Base-by-base conservation (phyloP, 192 early-diverging fungal genomes). In the Backusella macrospora region DNA sequence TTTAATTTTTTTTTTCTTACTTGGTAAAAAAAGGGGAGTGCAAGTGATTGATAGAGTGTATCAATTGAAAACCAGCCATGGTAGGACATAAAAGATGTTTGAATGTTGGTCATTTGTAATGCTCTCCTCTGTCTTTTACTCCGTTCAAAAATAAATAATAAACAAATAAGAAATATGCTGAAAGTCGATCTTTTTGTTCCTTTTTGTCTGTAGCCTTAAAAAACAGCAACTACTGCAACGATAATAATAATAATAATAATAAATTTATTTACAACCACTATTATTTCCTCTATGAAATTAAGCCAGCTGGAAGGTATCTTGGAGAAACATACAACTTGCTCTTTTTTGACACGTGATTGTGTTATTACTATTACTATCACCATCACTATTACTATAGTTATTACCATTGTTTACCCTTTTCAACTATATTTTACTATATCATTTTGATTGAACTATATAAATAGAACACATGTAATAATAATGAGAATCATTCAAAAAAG, bases 71-170 rank as follows among this genome's bases (percentile, higher is more conserved):
- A 55, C 52, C 52, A 59, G 52, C 52, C 52, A 59, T 26, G 52
- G 52, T 59, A 59, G 52, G 52, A 59, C 52, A 59, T 59, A 23
- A 13, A 59, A 59, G 52, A 23, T 59, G 52, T 59, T 59, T 59
- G 52, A 26, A 59, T 59, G 52, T 23, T 59, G 52, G 52, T 59
- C 26, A 59, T 59, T 59, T 59, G 52, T 59, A 59, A 59, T 59
- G 52, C 12, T 59, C 26, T 18, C 21, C 52, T 59, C 52, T 59
- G 52, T 23, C 52, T 26, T 59, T 59, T 59, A 59, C 52, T 59
- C 52, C 52, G 52, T 59, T 59, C 29, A 34, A 34, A 12, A 59
- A 59, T 23, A 59, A 52, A 52, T n/a, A 52, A 9, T 18, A 23
- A 21, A 52, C 18, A 18, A 52, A 52, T 43, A 43, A 52, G 18